Evolutionary conservation across 805 yeast species (phyloP).

Genomic region (Hermanozyma aechmeae): DNA sequence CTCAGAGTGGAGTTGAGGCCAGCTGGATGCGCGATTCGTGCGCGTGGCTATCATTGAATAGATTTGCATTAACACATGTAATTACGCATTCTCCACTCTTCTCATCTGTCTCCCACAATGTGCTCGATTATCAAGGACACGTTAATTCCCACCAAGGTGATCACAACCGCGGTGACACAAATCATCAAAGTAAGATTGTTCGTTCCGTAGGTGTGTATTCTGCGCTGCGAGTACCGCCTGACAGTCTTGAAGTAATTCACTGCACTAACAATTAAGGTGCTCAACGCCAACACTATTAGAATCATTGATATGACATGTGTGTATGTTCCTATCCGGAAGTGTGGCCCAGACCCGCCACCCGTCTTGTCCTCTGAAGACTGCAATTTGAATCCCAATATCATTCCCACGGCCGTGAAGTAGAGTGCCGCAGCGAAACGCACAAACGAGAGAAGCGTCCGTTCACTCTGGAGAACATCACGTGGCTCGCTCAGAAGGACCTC

Average conservation of each 20-base stretch:
- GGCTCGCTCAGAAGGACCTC: too few relatives aligned
- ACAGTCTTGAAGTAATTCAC: constrained; percentile 36
- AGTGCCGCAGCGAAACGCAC: constrained; percentile 37
- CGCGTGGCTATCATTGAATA: too few relatives aligned
- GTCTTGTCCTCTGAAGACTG: constrained; percentile 17
- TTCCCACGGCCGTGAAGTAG: constrained; percentile 38
- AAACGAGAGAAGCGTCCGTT: constrained; percentile 43
- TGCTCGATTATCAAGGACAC: too few relatives aligned
- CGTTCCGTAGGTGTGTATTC: constrained; percentile 29
- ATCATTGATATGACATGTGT: constrained; percentile 24
- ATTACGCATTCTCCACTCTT: too few relatives aligned
- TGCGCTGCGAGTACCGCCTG: constrained; percentile 32
- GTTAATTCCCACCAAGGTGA: constrained; percentile 27
- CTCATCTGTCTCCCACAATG: too few relatives aligned
- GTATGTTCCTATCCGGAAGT: too few relatives aligned
- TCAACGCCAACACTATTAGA: constrained; percentile 28
- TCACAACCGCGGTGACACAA: constrained; percentile 22
- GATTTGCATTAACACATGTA: too few relatives aligned
- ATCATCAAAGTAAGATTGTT: constrained; percentile 19
- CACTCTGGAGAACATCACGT: constrained; percentile 45
- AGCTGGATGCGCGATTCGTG: too few relatives aligned
- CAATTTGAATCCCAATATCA: constrained; percentile 35
- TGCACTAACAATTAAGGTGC: constrained; percentile 27
- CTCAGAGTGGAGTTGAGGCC: too few relatives aligned
- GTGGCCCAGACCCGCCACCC: too few relatives aligned